Evolutionary conservation across 148 eudicot species (phyloP), one percentile per base, ranked within the genome.

Genomic region (Talinum fruticosum): DNA sequence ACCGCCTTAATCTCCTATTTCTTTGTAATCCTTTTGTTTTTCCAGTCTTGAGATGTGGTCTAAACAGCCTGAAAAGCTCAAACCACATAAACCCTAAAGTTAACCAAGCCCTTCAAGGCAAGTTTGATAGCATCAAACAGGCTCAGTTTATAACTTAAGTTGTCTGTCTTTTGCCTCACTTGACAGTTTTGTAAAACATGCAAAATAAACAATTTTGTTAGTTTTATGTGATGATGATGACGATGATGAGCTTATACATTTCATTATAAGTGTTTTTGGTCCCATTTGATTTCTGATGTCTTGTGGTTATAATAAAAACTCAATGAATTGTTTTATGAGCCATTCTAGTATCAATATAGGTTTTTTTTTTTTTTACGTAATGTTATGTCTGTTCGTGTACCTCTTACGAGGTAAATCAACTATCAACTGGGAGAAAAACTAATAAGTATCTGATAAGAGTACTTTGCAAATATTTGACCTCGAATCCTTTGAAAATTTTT

Each of bases 131-230:
- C 71, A 68, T 34, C 23, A 14, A 66, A 30, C 74, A 71, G 74
- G 74, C 33, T 10, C 72, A 44, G 35, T 41, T 41, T 69, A 30
- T 36, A 41, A 23, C 19, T 37, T 69, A 51, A 35, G 72, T 30
- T 70, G 73, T 41, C 29, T 10, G 6, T 41, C 45, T 41, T 24
- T 37, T 69, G 70, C 45, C 71, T 68, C 57, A 5, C 1, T 44
- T 6, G 71, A 44, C 66, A 44, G 36, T 71, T 71, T 71, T 71
- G 74, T 45, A 71, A 1, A 44, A 44, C 29, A 41, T 41, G 74
- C 57, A 71, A 71, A 71, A 41, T 41, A 71, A 71, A 41, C 54
- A 71, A 71, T 71, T 71, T 71, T 71, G 57, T 71, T 41, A 44
- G 30, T 33, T 71, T 71, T 62, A 62, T 62, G 14, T 71, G 30